phyloP scores from a whole-genome alignment of 345 rosid genomes.

The Salix viminalis region DNA sequence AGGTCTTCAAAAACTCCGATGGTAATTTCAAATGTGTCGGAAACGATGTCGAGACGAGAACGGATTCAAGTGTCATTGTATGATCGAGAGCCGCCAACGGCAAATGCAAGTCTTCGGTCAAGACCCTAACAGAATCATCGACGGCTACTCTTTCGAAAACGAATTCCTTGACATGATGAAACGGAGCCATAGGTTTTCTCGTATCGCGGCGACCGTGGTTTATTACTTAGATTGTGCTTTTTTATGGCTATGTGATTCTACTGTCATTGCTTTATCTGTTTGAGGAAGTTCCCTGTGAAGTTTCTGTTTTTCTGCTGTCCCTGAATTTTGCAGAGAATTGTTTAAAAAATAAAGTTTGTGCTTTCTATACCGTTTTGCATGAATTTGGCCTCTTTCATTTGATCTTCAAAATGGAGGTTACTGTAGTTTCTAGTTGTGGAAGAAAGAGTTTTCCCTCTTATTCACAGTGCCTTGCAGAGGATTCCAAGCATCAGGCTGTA shows the following conservation, averaged over 20 bases:
- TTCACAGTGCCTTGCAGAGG: not conserved
- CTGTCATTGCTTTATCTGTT: not conserved
- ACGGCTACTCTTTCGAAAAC: conserved; percentile 77
- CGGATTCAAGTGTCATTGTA: conserved; percentile 97
- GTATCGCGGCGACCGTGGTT: conserved; percentile 90
- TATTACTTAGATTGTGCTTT: conserved; percentile 53
- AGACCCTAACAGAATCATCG: conserved; percentile 66
- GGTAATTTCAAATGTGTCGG: conserved; percentile 99
- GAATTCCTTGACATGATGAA: conserved; percentile 71
- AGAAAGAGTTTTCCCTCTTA: conserved; percentile 29
- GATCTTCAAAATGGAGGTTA: conserved; percentile 54
- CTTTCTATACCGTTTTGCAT: not conserved
- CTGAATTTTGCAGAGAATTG: not conserved
- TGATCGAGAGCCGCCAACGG: conserved; percentile 94
- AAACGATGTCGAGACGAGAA: conserved; percentile 97
- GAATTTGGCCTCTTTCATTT: conserved; percentile 37
- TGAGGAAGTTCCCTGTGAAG: not conserved
- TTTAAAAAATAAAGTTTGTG: not conserved
- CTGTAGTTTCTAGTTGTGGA: conserved; percentile 72
- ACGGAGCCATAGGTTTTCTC: conserved; percentile 84
- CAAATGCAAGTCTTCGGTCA: conserved; percentile 93
- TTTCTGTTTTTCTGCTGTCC: not conserved
- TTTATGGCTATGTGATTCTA: not conserved
- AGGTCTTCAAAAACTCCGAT: conserved; percentile 92
- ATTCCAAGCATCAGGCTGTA: not conserved